Conservation (phyloP, 441 rosid genomes). For the Biscutella laevigata region DNA sequence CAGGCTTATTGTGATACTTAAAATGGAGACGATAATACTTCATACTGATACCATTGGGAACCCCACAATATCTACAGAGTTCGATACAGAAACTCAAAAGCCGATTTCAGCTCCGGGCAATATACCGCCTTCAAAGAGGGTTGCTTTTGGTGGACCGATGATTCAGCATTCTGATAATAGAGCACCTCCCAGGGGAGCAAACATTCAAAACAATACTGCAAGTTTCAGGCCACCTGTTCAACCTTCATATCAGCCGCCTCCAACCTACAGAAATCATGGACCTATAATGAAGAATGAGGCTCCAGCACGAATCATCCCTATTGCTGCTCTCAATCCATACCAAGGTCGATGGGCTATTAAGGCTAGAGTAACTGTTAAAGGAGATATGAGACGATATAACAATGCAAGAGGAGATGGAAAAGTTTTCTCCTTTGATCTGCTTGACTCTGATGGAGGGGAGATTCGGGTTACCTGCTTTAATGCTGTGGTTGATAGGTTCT, state of each 20-base stretch:
- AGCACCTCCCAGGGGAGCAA: slow-evolving; percentile 23
- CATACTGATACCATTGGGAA: slow-evolving; percentile 72
- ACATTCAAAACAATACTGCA: slow-evolving; percentile 31
- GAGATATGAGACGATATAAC: slow-evolving; percentile 69
- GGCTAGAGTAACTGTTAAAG: slow-evolving; percentile 82
- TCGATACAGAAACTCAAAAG: slow-evolving; percentile 38
- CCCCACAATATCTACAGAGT: slow-evolving; percentile 37
- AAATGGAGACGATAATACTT: slow-evolving; percentile 66
- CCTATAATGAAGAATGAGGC: slow-evolving; percentile 80
- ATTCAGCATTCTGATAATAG: slow-evolving; percentile 18
- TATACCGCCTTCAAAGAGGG: slow-evolving; percentile 24
- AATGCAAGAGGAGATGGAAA: slow-evolving; percentile 87
- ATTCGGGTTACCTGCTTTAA: slow-evolving; percentile 77
- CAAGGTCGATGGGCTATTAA: slow-evolving; percentile 92
- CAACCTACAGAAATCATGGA: slow-evolving; percentile 61
- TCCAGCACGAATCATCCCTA: slow-evolving; percentile 64
- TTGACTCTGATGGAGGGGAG: slow-evolving; percentile 82
- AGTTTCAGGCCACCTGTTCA: slow-evolving; percentile 54
- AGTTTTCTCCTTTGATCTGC: slow-evolving; percentile 78
- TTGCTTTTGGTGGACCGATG: slow-evolving; percentile 17
- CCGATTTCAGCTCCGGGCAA: slow-evolving; percentile 27
- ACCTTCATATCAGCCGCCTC: slow-evolving; percentile 71
- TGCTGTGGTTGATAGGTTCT: slow-evolving; percentile 64
- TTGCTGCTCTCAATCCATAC: slow-evolving; percentile 79
- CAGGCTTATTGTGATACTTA: slow-evolving; percentile 78